phyloP scores from a whole-genome alignment of 495 filamentous ascomycete genomes.

The Annulohypoxylon moriforme region DNA sequence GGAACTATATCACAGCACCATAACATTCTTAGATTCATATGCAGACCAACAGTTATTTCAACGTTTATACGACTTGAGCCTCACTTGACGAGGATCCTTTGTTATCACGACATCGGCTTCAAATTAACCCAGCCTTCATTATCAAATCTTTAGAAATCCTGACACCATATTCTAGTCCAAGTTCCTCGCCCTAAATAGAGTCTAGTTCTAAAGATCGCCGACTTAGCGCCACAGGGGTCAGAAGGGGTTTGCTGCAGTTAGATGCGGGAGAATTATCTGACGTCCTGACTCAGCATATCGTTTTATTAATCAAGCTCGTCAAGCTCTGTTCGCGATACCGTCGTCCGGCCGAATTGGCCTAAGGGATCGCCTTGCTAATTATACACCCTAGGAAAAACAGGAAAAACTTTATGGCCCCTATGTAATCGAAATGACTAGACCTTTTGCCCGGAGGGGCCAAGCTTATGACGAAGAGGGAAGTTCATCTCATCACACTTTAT shows the following conservation, averaged over 20 bases:
- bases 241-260: not conserved
- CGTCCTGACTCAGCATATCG: not conserved
- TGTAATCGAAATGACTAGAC: not conserved
- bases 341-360: not conserved
- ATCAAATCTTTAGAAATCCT: conserved; percentile 1
- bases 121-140: not conserved
- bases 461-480: not conserved
- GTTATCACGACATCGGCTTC: not conserved
- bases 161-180: not conserved
- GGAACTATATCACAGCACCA: too few species aligned
- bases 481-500: not conserved
- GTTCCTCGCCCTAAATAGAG: not conserved
- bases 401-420: not conserved
- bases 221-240: not conserved
- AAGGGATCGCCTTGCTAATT: not conserved
- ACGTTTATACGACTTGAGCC: not conserved
- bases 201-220: not conserved
- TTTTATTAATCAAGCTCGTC: conserved; percentile 7
- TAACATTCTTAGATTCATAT: not conserved
- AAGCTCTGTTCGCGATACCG: not conserved
- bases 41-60: not conserved
- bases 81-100: not conserved
- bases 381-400: not conserved
- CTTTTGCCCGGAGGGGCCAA: not conserved
- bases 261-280: not conserved